phyloP scores from a whole-genome alignment of 345 rosid genomes.

The Corchorus olitorius region DNA sequence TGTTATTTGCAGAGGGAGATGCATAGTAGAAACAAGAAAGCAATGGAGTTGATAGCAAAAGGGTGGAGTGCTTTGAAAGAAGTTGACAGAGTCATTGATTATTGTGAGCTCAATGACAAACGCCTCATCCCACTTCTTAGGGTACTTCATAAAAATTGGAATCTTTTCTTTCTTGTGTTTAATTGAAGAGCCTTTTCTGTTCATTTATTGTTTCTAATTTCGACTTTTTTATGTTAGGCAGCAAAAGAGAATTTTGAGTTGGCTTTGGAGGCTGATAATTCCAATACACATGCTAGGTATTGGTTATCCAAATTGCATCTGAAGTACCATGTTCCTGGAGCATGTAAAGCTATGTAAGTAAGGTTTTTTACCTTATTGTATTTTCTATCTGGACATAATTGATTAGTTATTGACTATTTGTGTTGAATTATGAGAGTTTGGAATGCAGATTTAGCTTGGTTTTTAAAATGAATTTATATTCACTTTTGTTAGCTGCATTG shows the following conservation, averaged over 20 bases:
- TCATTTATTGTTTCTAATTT: slow-evolving; percentile 12
- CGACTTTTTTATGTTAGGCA: slow-evolving; percentile 40
- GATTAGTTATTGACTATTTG: neutral
- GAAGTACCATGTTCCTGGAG: slow-evolving; percentile 89
- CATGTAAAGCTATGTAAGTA: slow-evolving; percentile 81
- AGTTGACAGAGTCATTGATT: slow-evolving; percentile 89
- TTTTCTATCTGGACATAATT: neutral
- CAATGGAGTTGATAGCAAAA: slow-evolving; percentile 86
- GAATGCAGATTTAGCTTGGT: slow-evolving; percentile 3
- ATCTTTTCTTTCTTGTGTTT: neutral
- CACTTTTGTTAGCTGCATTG: neutral
- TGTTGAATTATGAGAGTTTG: neutral
- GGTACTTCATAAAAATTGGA: slow-evolving; percentile 29
- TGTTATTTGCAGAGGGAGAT: slow-evolving; percentile 58
- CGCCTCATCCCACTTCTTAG: slow-evolving; percentile 86
- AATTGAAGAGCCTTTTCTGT: neutral
- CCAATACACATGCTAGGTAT: slow-evolving; percentile 79
- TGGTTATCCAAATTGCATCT: slow-evolving; percentile 84
- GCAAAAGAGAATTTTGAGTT: slow-evolving; percentile 92
- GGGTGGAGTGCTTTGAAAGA: slow-evolving; percentile 87
- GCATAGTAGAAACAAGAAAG: slow-evolving; percentile 81
- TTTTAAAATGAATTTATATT: neutral
- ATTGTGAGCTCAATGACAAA: slow-evolving; percentile 77
- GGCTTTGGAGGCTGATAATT: slow-evolving; percentile 77
- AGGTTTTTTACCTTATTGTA: neutral